phyloP scores from a whole-genome alignment of 2,329 filamentous ascomycete species.

The Diaporthe batatas region DNA sequence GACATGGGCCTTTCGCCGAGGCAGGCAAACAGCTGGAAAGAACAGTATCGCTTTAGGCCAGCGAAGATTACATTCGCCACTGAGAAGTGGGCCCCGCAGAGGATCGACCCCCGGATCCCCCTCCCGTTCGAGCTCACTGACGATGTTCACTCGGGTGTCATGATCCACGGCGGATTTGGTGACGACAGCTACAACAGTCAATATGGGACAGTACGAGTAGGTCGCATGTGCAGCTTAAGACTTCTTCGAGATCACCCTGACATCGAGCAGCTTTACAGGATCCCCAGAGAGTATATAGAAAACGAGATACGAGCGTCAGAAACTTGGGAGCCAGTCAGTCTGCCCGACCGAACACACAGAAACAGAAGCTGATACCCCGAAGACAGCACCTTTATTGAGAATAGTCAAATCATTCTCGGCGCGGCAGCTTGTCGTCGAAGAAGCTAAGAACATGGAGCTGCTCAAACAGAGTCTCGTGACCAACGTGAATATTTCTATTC shows the following conservation, averaged over 20 bases:
- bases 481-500: slow-evolving; percentile 33
- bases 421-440: slow-evolving; percentile 17
- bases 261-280: slow-evolving; percentile 21
- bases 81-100: slow-evolving; percentile 34
- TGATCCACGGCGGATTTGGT: slow-evolving; percentile 3
- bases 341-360: fast-evolving
- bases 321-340: slow-evolving; percentile 30
- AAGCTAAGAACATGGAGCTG: slow-evolving; percentile 38
- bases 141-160: neutral
- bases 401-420: slow-evolving; percentile 39
- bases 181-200: slow-evolving; percentile 11
- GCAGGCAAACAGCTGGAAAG: slow-evolving; percentile 30
- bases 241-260: no score
- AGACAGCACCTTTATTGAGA: slow-evolving; percentile 26
- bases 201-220: slow-evolving; percentile 33
- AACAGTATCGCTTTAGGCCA: slow-evolving; percentile 37
- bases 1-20: slow-evolving; percentile 4
- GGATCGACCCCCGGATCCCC: slow-evolving; percentile 11
- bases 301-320: neutral
- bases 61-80: slow-evolving; percentile 32
- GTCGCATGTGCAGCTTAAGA: neutral
- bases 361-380: neutral
- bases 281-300: slow-evolving; percentile 30
- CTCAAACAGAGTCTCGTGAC: slow-evolving; percentile 37
- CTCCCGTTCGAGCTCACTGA: slow-evolving; percentile 32